Conservation (phyloP, 495 filamentous ascomycete species). For the Penicillium psychrofluorescens region DNA sequence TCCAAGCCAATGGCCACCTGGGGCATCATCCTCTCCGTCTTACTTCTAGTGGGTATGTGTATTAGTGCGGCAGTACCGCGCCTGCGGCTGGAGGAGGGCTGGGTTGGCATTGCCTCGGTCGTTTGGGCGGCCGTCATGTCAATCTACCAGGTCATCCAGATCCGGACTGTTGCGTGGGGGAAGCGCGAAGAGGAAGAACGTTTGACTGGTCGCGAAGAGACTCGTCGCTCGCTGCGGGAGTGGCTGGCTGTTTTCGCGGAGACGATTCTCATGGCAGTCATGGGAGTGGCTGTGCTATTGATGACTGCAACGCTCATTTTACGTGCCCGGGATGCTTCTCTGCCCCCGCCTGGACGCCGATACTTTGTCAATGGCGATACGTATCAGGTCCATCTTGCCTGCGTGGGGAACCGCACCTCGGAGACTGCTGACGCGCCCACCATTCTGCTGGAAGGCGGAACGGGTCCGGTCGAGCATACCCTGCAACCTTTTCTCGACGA, state of each 20-base stretch:
- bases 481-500: slow-evolving; percentile 62
- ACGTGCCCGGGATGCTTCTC: slow-evolving; percentile 64
- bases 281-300: slow-evolving; percentile 59
- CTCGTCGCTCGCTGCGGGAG: slow-evolving; percentile 68
- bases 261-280: slow-evolving; percentile 57
- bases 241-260: slow-evolving; percentile 80
- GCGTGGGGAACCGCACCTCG: slow-evolving; percentile 57
- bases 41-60: slow-evolving; percentile 74
- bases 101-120: slow-evolving; percentile 80
- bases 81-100: slow-evolving; percentile 76
- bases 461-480: slow-evolving; percentile 63
- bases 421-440: slow-evolving; percentile 47
- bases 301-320: slow-evolving; percentile 74
- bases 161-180: slow-evolving; percentile 78
- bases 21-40: slow-evolving; percentile 53
- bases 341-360: slow-evolving; percentile 60
- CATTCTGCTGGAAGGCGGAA: slow-evolving; percentile 75
- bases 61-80: slow-evolving; percentile 66
- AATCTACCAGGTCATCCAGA: slow-evolving; percentile 53
- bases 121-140: slow-evolving; percentile 65
- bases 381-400: slow-evolving; percentile 81
- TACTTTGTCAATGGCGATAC: slow-evolving; percentile 74
- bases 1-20: slow-evolving; percentile 67
- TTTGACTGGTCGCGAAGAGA: slow-evolving; percentile 84
- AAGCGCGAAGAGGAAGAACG: slow-evolving; percentile 89